Evolutionary conservation across 176 grass and related monocot species (phyloP).

Genomic region (Phoenix dactylifera): DNA sequence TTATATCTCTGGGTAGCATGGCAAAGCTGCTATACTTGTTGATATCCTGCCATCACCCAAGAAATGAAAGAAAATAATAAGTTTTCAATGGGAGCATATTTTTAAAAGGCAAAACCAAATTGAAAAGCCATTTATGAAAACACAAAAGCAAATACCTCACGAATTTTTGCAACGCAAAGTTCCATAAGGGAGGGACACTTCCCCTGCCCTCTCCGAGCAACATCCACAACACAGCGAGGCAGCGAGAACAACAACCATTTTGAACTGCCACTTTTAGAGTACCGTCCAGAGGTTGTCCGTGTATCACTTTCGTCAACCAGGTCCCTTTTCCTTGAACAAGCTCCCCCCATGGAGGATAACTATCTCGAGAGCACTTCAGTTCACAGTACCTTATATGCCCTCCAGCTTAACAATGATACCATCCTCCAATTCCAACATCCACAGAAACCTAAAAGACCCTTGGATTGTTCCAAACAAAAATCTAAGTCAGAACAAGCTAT

Average conservation of each 20-base stretch:
- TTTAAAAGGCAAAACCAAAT: slow-evolving; percentile 6
- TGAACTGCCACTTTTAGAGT: slow-evolving; percentile 79
- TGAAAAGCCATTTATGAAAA: neutral
- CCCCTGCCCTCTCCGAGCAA: slow-evolving; percentile 23
- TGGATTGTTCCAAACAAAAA: no score
- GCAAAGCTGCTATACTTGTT: slow-evolving; percentile 67
- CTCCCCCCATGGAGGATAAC: slow-evolving; percentile 50
- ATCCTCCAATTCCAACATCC: no score
- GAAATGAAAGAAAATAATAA: slow-evolving; percentile 9
- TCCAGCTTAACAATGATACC: no score
- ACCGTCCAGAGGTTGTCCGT: slow-evolving; percentile 41
- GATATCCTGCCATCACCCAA: slow-evolving; percentile 61
- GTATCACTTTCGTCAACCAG: slow-evolving; percentile 31
- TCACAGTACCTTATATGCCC: no score
- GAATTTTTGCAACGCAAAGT: slow-evolving; percentile 71
- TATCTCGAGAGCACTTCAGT: neutral
- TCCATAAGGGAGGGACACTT: slow-evolving; percentile 67
- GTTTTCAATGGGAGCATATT: neutral
- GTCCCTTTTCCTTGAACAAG: slow-evolving; percentile 83
- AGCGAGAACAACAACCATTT: slow-evolving; percentile 79
- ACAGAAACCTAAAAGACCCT: no score
- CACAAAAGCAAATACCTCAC: slow-evolving; percentile 36
- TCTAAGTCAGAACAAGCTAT: no score
- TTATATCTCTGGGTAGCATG: slow-evolving; percentile 86
- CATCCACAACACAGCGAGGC: slow-evolving; percentile 33